phyloP scores from a whole-genome alignment of 345 rosid genomes.

The Atalantia buxifolia region DNA sequence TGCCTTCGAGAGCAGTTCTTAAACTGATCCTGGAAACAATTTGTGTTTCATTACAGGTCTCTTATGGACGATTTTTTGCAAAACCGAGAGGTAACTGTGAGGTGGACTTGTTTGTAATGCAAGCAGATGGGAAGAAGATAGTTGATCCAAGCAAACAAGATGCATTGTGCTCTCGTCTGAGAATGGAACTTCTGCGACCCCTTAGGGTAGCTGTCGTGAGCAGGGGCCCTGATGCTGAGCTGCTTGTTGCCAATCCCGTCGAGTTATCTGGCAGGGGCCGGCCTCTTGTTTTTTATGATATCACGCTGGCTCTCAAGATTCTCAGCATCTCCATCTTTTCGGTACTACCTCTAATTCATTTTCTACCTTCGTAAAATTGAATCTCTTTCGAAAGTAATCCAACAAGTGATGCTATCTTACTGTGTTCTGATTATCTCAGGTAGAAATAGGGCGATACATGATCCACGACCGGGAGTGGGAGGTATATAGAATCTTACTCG shows the following conservation, averaged over 20 bases:
- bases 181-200: constrained; percentile 59
- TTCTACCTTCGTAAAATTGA: not conserved
- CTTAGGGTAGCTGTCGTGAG: constrained; percentile 55
- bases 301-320: constrained; percentile 53
- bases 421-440: constrained; percentile 29
- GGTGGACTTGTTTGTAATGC: constrained; percentile 59
- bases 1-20: not conserved
- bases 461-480: constrained; percentile 59
- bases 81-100: constrained; percentile 42
- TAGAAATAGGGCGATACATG: constrained; percentile 61
- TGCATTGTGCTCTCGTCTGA: constrained; percentile 57
- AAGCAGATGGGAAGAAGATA: constrained; percentile 62
- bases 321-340: constrained; percentile 48
- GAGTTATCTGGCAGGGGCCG: constrained; percentile 68
- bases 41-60: constrained; percentile 32
- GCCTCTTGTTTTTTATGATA: constrained; percentile 68
- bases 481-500: constrained; percentile 59
- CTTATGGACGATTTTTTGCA: constrained; percentile 62
- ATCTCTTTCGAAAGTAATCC: not conserved
- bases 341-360: constrained; percentile 26
- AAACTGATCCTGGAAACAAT: not conserved
- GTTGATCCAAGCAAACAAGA: constrained; percentile 52
- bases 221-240: constrained; percentile 66
- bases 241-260: constrained; percentile 75
- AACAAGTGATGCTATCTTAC: not conserved